A percentile compares a stretch with the other conserved stretches of the same genome.
phyloP scores from a whole-genome alignment of 1,139 yeast genomes.

The Geotrichum europaeum region DNA sequence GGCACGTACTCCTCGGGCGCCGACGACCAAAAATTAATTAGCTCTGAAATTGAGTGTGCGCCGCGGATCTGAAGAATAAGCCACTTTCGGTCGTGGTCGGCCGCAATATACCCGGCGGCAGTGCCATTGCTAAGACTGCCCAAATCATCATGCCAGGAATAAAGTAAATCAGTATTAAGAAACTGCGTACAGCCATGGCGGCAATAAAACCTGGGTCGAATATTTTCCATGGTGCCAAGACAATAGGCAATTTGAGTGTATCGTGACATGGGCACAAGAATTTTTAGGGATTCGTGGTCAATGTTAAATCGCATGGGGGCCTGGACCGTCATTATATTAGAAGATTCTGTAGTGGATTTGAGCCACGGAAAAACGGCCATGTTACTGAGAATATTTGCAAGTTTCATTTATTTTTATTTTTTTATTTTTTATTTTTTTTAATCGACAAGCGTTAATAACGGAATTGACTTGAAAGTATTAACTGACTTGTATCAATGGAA shows the following conservation, averaged over 20 bases:
- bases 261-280: conserved; percentile 17
- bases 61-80: conserved; percentile 51
- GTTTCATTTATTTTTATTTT: not conserved
- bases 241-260: conserved; percentile 20
- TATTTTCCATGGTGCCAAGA: conserved; percentile 16
- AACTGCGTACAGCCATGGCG: conserved; percentile 20
- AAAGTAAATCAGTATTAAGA: conserved; percentile 17
- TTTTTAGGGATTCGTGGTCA: conserved; percentile 16
- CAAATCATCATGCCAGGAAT: conserved; percentile 15
- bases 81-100: conserved; percentile 37
- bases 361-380: not conserved
- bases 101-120: conserved; percentile 35
- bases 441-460: not conserved
- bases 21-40: conserved; percentile 35
- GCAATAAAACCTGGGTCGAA: conserved; percentile 17
- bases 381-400: not conserved
- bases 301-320: conserved; percentile 1
- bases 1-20: conserved; percentile 13
- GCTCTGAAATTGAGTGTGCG: conserved; percentile 50
- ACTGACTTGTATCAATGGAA: no score
- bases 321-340: not conserved
- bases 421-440: no score
- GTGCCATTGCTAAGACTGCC: conserved; percentile 3
- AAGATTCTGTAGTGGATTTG: not conserved
- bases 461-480: not conserved